Evolutionary conservation across 2,329 filamentous ascomycete genomes (phyloP), one percentile per base, ranked within the genome.

Genomic region (Sporothrix mexicana): DNA sequence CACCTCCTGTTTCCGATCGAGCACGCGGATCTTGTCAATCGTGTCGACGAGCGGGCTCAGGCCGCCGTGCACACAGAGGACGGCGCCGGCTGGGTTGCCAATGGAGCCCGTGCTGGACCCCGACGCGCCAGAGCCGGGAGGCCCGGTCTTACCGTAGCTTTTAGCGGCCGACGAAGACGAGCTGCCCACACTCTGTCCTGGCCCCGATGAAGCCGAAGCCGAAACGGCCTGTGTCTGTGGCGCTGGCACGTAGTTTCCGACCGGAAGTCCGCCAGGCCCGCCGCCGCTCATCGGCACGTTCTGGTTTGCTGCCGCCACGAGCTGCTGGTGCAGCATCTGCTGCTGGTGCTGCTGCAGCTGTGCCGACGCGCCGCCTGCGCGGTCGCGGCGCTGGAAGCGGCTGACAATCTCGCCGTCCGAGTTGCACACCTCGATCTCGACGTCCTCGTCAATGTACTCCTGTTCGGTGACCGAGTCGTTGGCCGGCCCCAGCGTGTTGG

Each of bases 1-100:
- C 0, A 99, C 96, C 83, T 99, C 96, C 83, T 99, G 96, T 82
- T 98, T 98, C 75, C 95, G 91, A 81, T 99, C 97, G 25, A 99
- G 88, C 15, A 98, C 86, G 25, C 96, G 89, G 80, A 99, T 99
- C 83, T 97, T 97, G 80, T 99, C 95, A 64, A 99, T 92, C 30
- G 90, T 93, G 80, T 98, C 95, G 74, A 99, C 93, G 12, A 98
- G 85, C 0, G 96, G 96, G 25, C 92, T 96, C 8, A 99, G 85
- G 2, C 96, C 96, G 73, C 96, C 96, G 80, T 99, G 96, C 0
- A 99, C 96, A 80, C 96, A 99, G 10, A 99, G 88, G 5, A 99
- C 93, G 0, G 95, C 95, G 20, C 94, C 94, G 0, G 91, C 90
- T 2, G 88, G 87, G 81, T 92, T 92, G 75, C 90, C 90, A 17